Conservation (phyloP, 2,329 filamentous ascomycete genomes). For the Botrytis fragariae region DNA sequence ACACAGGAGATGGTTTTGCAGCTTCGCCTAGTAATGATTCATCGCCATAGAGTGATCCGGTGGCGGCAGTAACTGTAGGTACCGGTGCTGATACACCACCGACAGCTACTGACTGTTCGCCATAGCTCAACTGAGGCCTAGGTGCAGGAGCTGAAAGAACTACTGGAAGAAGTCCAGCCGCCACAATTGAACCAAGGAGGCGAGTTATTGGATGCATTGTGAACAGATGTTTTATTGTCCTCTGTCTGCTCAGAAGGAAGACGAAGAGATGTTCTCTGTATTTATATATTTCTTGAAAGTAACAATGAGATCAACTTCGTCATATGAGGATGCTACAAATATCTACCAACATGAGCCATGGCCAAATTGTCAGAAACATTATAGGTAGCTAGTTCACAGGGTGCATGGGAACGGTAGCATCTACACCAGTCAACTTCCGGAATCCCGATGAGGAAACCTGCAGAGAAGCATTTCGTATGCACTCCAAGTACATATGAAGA, state of each 20-base stretch:
- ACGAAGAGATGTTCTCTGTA: background rate
- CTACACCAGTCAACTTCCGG: background rate
- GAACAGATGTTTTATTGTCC: background rate
- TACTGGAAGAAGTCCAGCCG: slow-evolving; percentile 21
- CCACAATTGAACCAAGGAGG: slow-evolving; percentile 19
- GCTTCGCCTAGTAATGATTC: slow-evolving; percentile 43
- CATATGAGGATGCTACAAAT: background rate
- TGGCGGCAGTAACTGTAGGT: slow-evolving; percentile 41
- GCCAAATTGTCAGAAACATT: background rate
- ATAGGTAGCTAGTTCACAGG: background rate
- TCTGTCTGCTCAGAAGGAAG: background rate
- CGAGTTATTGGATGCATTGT: background rate
- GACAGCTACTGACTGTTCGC: slow-evolving; percentile 45
- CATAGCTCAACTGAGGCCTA: slow-evolving; percentile 41
- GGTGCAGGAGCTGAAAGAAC: slow-evolving; percentile 22
- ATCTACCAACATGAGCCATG: background rate
- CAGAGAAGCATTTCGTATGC: background rate
- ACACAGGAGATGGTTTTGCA: slow-evolving; percentile 41
- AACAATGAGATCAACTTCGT: background rate
- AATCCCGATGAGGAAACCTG: background rate
- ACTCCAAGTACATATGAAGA: background rate
- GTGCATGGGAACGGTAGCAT: background rate
- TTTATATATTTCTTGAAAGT: background rate
- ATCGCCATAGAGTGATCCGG: slow-evolving; percentile 45
- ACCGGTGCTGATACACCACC: slow-evolving; percentile 43